These are phyloP conservation scores for Fusarium acutatum DNA, from an alignment of 2,329 filamentous ascomycete species.

Conservation along the genomic window DNA sequence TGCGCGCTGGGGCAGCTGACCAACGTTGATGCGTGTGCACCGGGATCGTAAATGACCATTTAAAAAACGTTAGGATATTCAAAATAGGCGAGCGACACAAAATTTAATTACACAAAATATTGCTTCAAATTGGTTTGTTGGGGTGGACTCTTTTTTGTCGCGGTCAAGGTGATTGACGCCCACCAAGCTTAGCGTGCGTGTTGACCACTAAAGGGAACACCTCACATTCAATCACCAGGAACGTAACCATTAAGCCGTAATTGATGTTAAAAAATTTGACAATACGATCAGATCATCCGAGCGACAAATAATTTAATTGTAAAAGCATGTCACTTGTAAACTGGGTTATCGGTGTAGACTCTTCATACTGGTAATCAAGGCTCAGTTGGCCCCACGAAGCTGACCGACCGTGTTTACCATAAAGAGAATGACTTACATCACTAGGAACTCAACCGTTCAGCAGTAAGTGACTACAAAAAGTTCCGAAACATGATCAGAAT, in stretches of 20 bases:
- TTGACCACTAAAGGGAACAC: accelerated
- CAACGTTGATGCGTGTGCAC: not conserved
- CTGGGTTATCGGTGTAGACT: not conserved
- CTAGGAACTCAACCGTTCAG: too few relatives aligned
- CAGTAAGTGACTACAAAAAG: too few relatives aligned
- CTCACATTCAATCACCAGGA: not conserved
- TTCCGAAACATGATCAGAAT: not conserved
- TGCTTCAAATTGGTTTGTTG: not conserved
- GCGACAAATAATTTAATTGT: not conserved
- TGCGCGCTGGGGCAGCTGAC: not conserved
- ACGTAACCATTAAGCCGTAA: not conserved
- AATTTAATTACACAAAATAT: not conserved
- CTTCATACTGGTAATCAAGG: not conserved
- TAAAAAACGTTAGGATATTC: not conserved
- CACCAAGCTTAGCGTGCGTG: not conserved
- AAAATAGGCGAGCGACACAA: not conserved
- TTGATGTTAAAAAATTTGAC: accelerated
- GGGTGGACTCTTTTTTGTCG: not conserved
- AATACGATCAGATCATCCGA: not conserved
- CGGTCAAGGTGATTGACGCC: not conserved
- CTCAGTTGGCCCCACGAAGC: not conserved
- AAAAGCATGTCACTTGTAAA: not conserved
- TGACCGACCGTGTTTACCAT: not conserved
- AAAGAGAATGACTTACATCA: not conserved
- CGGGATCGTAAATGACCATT: not conserved